Evolutionary conservation across 768 basidiomycete genomes (phyloP), one percentile per base, ranked within the genome.

Genomic region (Hericium rajendrae): DNA sequence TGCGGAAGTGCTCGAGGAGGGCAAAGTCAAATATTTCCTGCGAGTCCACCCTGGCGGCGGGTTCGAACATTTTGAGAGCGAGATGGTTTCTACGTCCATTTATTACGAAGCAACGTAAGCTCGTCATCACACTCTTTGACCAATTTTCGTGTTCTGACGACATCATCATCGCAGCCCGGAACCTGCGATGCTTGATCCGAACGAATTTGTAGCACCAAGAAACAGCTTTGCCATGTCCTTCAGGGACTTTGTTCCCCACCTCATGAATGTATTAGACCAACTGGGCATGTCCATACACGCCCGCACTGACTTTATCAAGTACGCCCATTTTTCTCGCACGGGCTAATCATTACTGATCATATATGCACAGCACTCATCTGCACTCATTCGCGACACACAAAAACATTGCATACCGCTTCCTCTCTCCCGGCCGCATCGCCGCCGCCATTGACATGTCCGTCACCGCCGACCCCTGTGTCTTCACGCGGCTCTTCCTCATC

Each of bases 391-490:
- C 84, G 10, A 74, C 75, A 15, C 88, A 93, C 72, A 88, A 85
- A 67, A 91, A 93, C 69, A 89, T 93, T 60, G 91, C 90, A 18
- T 93, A 92, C 67, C 84, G 91, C n/a, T 91, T 93, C 70, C 78
- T 93, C 60, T 80, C 84, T 9, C 91, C 88, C 6, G 74, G 77
- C 58, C 86, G 82, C 64, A 87, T 93, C 48, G 87, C 89, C 6
- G 83, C 88, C 2, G 91, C 91, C n/a, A 81, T 93, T 57, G 91
- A 93, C 66, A 88, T 93, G 60, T 83, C 85, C 1, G 83, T 93
- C n/a, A 86, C 88, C 0, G 77, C 80, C 11, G 87, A 91, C 53
- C 83, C 86, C 22, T 91, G 88, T 66, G 74, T 86, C 57, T 91
- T 90, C 68, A 92, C 87, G 8, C 83, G 91, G 32, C 72, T 93